phyloP scores from a whole-genome alignment of 345 rosid species.

The Eucalyptus tenuipes region DNA sequence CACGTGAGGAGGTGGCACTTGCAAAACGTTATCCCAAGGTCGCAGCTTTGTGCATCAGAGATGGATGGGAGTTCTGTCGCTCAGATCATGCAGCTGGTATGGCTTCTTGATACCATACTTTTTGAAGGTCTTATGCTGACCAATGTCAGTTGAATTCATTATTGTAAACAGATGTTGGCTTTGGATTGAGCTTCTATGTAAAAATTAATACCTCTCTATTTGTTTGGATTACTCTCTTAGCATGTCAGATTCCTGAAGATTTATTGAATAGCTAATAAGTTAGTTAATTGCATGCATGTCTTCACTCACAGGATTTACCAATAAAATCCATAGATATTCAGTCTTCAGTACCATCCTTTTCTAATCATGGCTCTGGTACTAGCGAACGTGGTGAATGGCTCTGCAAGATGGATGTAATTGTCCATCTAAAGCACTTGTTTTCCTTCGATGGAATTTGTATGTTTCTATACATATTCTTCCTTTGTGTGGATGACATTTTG shows the following conservation, averaged over 20 bases:
- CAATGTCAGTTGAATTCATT: neutral
- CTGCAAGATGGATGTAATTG: neutral
- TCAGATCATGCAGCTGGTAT: slow-evolving; percentile 82
- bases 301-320: neutral
- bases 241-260: neutral
- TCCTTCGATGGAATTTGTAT: neutral
- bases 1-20: slow-evolving; percentile 71
- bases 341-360: neutral
- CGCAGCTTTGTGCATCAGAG: slow-evolving; percentile 78
- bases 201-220: neutral
- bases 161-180: neutral
- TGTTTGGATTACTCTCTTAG: neutral
- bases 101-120: neutral
- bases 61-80: slow-evolving; percentile 94
- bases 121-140: neutral
- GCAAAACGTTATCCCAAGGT: slow-evolving; percentile 87
- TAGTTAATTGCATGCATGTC: neutral
- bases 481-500: neutral
- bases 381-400: neutral
- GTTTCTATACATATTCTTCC: neutral
- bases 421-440: neutral
- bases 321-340: neutral
- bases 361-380: neutral
- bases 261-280: neutral
- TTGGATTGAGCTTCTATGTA: neutral